These are phyloP conservation scores for Acacia pycnantha DNA, from an alignment of 331 rosid species.

Conservation along the genomic window DNA sequence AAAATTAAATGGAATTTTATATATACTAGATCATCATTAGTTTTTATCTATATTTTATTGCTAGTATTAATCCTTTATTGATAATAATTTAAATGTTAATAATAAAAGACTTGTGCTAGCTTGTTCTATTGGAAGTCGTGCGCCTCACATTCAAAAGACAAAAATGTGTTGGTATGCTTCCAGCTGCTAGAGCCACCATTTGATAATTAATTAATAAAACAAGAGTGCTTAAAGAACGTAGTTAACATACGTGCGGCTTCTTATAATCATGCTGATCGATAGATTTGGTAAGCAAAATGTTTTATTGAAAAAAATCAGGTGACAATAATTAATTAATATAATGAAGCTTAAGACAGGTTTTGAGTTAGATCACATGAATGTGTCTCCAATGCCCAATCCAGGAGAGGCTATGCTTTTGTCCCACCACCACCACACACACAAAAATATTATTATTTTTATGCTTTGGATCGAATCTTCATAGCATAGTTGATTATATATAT, in stretches of 20 bases:
- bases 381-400: not conserved
- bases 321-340: not conserved
- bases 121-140: not conserved
- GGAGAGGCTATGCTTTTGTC: not conserved
- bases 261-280: not conserved
- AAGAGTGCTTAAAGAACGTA: not conserved
- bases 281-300: not conserved
- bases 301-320: not conserved
- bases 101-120: not conserved
- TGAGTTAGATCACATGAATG: not conserved
- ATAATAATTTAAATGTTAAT: too few relatives aligned
- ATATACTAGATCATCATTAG: not conserved
- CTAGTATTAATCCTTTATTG: not conserved
- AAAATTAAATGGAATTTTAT: not conserved
- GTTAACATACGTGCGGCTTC: not conserved
- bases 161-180: not conserved
- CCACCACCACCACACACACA: not conserved
- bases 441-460: not conserved
- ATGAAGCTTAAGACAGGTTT: not conserved
- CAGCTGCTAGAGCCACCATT: not conserved
- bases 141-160: not conserved
- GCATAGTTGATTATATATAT: not conserved
- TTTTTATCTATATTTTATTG: not conserved
- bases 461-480: not conserved
- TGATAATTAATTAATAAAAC: not conserved